Evolutionary conservation across 1,284 basidiomycete species (phyloP), one percentile per base, ranked within the genome.

Genomic region (Sporisorium graminicola): DNA sequence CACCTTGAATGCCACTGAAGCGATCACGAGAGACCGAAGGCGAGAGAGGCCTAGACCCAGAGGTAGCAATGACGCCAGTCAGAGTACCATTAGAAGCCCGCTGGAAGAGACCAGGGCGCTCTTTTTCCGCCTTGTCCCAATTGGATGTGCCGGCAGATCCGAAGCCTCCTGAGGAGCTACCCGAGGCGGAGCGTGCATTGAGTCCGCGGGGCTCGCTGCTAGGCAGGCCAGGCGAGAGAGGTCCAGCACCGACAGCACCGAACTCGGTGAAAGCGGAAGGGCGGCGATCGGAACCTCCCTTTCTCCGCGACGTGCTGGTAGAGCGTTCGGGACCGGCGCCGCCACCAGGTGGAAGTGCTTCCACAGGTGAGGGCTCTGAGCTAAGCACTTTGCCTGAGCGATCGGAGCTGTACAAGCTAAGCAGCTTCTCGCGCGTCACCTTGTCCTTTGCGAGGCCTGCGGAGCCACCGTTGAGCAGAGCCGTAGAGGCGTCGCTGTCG

Each of bases 391-490:
- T 74, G 62, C 58, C 29, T 16, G 60, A 37, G 24, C 70, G 65
- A 61, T 80, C 79, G 35, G 76, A 66, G 65, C 77, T 77, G 50
- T 82, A 82, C 49, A 82, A 58, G 61, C 80, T 82, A 44, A 82
- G 31, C 49, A 79, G 54, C 63, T 75, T 73, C 44, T 81, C 74
- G 44, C 76, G 61, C 35, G 73, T 72, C 43, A 65, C 50, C 51
- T 68, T 71, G 47, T 75, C 72, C 65, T 78, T 78, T 52, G 56
- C 61, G 5, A 69, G 60, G 26, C 61, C 62, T 35, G 64, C 49
- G n/a, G 65, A 57, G 43, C 18, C 52, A 22, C 74, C 65, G 52
- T 76, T 73, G 52, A 64, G 44, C 33, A 66, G 43, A 24, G 49
- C 43, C 4, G 77, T 55, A 35, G 74, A 65, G n/a, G 50, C 49